Conservation (phyloP, 225 moss, liverwort and hornwort genomes). For the Anthoceros angustus region DNA sequence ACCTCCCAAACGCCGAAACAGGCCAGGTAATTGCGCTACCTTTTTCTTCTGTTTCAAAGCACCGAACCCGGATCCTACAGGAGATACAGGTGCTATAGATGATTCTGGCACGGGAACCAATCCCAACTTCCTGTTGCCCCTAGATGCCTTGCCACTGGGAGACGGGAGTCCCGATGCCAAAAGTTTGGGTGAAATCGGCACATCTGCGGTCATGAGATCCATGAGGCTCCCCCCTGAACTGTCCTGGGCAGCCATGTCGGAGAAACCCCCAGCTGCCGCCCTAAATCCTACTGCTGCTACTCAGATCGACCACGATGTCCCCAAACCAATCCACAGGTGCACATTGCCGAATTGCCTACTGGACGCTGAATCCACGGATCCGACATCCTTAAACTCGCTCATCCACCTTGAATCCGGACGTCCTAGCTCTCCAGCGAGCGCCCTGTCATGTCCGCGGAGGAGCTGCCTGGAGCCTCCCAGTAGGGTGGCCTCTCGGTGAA, state of each 20-base stretch:
- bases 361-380: neutral
- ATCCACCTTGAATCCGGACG: neutral
- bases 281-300: neutral
- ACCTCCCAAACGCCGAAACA: neutral
- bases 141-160: conserved; percentile 34
- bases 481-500: neutral
- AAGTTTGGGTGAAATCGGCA: conserved; percentile 39
- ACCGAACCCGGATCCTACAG: conserved; percentile 58
- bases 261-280: neutral
- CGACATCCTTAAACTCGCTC: neutral
- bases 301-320: neutral
- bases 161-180: conserved; percentile 54
- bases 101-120: conserved; percentile 25
- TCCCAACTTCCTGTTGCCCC: conserved; percentile 13
- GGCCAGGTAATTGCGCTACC: conserved; percentile 18
- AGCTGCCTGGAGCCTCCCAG: neutral
- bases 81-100: conserved; percentile 34
- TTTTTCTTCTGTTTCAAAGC: conserved; percentile 69
- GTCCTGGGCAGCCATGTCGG: neutral
- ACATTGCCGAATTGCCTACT: neutral
- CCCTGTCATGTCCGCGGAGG: neutral
- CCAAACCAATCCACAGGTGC: neutral
- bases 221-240: conserved; percentile 26
- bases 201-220: conserved; percentile 92
- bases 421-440: neutral